Evolutionary conservation across 2,329 filamentous ascomycete species (phyloP).

Genomic region (Pseudogymnoascus sp.): DNA sequence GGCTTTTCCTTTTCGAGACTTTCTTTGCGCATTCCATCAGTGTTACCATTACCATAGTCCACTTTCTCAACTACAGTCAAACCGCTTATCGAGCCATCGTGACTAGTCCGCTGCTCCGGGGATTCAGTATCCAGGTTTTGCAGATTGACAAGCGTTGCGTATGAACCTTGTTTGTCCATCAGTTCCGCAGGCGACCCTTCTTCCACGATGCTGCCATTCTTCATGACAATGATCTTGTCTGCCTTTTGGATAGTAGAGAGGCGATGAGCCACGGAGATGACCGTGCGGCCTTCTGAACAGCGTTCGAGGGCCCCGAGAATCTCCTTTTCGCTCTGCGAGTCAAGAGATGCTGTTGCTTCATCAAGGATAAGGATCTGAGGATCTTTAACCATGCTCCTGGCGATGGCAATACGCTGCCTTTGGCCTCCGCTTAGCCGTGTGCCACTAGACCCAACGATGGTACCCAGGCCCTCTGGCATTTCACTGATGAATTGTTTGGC

Average conservation of each 20-base stretch:
- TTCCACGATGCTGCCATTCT: conserved; percentile 77
- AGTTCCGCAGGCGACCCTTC: conserved; percentile 68
- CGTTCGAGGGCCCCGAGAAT: conserved; percentile 55
- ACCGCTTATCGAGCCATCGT: conserved; percentile 12
- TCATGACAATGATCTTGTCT: conserved; percentile 89
- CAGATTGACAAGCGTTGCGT: conserved; percentile 32
- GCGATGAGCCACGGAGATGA: conserved; percentile 87
- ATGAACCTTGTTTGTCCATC: conserved; percentile 50
- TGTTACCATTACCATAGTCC: background rate
- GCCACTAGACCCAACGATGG: conserved; percentile 63
- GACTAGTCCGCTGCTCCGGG: conserved; percentile 15
- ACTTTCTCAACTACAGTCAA: conserved; percentile 10
- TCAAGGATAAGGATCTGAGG: conserved; percentile 86
- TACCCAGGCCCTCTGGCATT: conserved; percentile 59
- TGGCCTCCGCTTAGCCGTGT: conserved; percentile 71
- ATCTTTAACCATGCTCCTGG: conserved; percentile 54
- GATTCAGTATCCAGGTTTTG: conserved; percentile 24
- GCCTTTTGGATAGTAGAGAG: conserved; percentile 92
- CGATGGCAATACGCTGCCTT: conserved; percentile 67
- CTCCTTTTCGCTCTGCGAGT: conserved; percentile 88
- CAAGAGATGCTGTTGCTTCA: conserved; percentile 89
- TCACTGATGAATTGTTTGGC: conserved; percentile 58
- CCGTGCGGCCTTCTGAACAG: conserved; percentile 76
- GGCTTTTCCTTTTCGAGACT: background rate
- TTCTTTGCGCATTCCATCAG: background rate